These are phyloP conservation scores for Incumbomyces lentus DNA, from an alignment of 2,329 filamentous ascomycete genomes.

Conservation along the genomic window DNA sequence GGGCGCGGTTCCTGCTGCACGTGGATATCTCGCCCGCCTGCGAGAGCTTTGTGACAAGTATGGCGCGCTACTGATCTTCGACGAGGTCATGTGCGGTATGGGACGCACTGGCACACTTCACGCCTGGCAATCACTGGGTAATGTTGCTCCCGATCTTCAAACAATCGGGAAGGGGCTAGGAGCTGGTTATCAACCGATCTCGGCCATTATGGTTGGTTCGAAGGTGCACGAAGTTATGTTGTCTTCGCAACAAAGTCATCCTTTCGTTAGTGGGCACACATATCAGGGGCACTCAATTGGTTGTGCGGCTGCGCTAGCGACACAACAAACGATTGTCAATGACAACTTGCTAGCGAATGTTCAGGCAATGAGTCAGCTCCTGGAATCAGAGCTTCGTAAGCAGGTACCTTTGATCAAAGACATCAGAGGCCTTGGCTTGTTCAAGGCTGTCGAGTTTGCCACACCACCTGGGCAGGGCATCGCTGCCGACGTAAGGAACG, in stretches of 20 bases:
- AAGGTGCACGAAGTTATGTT: slow-evolving; percentile 39
- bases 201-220: slow-evolving; percentile 42
- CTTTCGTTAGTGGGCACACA: slow-evolving; percentile 48
- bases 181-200: slow-evolving; percentile 46
- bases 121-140: slow-evolving; percentile 40
- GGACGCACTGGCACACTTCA: slow-evolving; percentile 47
- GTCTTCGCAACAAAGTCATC: slow-evolving; percentile 39
- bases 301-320: slow-evolving; percentile 41
- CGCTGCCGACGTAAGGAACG: slow-evolving; percentile 42
- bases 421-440: slow-evolving; percentile 47
- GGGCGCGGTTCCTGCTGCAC: slow-evolving; percentile 41
- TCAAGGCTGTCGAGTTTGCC: slow-evolving; percentile 49
- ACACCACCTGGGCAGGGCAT: slow-evolving; percentile 21
- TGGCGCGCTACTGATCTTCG: slow-evolving; percentile 62
- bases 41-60: slow-evolving; percentile 47
- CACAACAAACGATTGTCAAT: slow-evolving; percentile 40
- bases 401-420: slow-evolving; percentile 43
- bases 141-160: slow-evolving; percentile 46
- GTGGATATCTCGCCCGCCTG: slow-evolving; percentile 45
- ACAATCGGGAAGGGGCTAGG: slow-evolving; percentile 51
- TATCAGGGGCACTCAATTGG: slow-evolving; percentile 47
- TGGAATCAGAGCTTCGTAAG: slow-evolving; percentile 31
- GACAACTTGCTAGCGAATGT: slow-evolving; percentile 39
- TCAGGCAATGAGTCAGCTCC: slow-evolving; percentile 23
- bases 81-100: slow-evolving; percentile 50